Percentiles rank a stretch among this genome's conserved stretches.
These are phyloP conservation scores for Tetrahymena malaccensis DNA, from an alignment of 73 alveolate genomes.

Conservation along the genomic window DNA sequence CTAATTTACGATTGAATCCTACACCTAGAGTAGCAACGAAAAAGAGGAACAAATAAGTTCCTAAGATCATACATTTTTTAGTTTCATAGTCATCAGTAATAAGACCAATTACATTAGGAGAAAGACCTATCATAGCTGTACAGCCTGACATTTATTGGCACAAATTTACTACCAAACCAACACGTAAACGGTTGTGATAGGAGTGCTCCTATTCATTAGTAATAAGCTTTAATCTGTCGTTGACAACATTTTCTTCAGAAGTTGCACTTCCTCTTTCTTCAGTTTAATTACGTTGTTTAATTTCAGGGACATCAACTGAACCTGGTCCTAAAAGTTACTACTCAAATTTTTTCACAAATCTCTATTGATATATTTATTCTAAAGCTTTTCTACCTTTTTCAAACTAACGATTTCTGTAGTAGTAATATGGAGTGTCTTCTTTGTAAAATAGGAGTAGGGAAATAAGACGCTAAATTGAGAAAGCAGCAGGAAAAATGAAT, in stretches of 20 bases:
- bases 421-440: not conserved
- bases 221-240: not conserved
- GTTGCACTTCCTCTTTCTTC: not conserved
- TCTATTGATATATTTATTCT: not conserved
- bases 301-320: not conserved
- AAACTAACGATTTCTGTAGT: not conserved
- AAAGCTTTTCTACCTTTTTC: not conserved
- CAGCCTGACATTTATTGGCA: not conserved
- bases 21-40: not conserved
- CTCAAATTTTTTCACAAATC: not conserved
- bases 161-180: not conserved
- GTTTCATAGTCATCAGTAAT: not conserved
- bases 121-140: not conserved
- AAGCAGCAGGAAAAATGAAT: not conserved
- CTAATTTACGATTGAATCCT: not conserved
- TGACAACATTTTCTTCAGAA: not conserved
- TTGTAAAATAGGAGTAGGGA: not conserved
- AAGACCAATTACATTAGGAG: not conserved
- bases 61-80: not conserved
- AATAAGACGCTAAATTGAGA: not conserved
- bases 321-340: not conserved
- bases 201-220: not conserved
- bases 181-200: not conserved
- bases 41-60: not conserved
- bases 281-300: not conserved